Evolutionary conservation across 345 rosid species (phyloP).

Genomic region (Eucalyptus sp.): DNA sequence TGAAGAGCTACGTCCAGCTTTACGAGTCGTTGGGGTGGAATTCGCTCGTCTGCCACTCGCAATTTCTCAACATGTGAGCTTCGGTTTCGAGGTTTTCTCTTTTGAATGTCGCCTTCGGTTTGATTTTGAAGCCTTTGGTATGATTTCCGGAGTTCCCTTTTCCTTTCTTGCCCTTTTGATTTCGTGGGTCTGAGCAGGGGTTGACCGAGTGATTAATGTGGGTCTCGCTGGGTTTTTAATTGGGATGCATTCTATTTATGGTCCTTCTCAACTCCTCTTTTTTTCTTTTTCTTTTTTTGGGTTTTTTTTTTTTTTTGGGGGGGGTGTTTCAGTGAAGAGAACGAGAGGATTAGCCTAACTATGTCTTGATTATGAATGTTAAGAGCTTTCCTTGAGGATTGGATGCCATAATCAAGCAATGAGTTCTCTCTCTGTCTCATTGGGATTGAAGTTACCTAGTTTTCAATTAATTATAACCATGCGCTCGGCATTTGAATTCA

Average conservation of each 20-base stretch:
- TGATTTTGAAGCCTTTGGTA: neutral
- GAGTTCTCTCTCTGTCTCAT: neutral
- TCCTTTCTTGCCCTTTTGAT: neutral
- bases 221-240: neutral
- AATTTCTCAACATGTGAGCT: slow-evolving; percentile 64
- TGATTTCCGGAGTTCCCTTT: neutral
- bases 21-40: slow-evolving; percentile 61
- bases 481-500: neutral
- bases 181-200: neutral
- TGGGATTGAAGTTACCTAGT: neutral
- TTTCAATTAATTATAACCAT: neutral
- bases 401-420: neutral
- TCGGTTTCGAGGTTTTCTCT: neutral
- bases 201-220: neutral
- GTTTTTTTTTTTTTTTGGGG: neutral
- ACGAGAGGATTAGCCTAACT: neutral
- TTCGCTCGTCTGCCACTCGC: slow-evolving; percentile 83
- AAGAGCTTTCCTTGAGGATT: neutral
- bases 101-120: neutral
- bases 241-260: neutral
- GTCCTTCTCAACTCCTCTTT: neutral
- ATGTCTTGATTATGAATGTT: neutral
- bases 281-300: too few species aligned
- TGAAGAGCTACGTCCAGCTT: slow-evolving; percentile 52
- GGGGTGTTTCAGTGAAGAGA: neutral